These are phyloP conservation scores for Tulasnella sp. DNA, from an alignment of 768 basidiomycete species.

Conservation along the genomic window DNA sequence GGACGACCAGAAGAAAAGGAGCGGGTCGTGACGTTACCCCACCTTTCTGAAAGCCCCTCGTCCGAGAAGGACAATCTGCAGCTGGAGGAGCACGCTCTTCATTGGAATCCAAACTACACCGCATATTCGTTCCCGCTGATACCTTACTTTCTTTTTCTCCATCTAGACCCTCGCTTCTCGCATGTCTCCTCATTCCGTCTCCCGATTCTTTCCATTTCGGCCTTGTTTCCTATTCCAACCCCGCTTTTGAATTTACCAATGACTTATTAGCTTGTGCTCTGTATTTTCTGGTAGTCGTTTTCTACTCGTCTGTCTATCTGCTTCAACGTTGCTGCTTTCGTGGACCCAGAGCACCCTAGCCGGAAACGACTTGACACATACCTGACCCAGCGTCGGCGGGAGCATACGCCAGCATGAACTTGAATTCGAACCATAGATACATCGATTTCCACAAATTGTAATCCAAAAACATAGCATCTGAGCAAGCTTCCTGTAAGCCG, in stretches of 20 bases:
- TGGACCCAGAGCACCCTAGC: no score
- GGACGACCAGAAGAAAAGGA: not conserved
- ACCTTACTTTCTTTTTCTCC: not conserved
- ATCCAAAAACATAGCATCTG: no score
- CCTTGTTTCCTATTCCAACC: not conserved
- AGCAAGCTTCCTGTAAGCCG: no score
- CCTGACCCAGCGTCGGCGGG: no score
- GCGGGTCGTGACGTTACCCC: not conserved
- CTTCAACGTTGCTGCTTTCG: no score
- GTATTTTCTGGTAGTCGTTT: not conserved
- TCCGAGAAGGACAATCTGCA: not conserved
- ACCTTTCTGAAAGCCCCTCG: not conserved
- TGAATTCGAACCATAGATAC: no score
- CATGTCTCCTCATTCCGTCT: not conserved
- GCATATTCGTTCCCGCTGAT: not conserved
- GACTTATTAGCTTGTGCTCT: not conserved
- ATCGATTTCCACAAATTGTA: no score
- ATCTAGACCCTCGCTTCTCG: not conserved
- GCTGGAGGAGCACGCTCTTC: not conserved
- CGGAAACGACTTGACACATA: no score
- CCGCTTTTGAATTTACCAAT: not conserved
- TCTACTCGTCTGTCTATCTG: not conserved
- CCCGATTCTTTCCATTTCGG: no score
- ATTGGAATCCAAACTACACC: not conserved
- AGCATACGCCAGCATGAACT: no score